phyloP scores from a whole-genome alignment of 352 stramenopile species.

The Pythium apleroticum region DNA sequence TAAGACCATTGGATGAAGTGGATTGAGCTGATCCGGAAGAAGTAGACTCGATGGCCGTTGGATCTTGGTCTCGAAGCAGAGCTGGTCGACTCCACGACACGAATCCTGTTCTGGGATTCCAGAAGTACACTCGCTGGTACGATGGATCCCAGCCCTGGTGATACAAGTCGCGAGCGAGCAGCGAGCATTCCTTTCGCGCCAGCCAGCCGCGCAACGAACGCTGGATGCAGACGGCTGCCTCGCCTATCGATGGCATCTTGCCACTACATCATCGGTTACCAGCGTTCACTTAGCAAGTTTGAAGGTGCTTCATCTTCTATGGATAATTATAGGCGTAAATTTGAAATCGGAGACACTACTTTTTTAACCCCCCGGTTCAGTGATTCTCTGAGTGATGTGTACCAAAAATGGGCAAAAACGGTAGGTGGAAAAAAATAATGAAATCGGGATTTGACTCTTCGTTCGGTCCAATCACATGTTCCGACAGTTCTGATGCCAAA shows the following conservation, averaged over 20 bases:
- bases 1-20: not conserved
- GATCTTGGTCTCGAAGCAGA: not conserved
- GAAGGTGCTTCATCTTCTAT: too few species aligned
- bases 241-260: not conserved
- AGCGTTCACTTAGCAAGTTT: too few species aligned
- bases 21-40: not conserved
- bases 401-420: too few species aligned
- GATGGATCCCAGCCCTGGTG: not conserved
- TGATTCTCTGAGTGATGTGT: too few species aligned
- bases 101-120: slow-evolving; percentile 1
- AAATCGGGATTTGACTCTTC: too few species aligned
- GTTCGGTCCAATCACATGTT: too few species aligned
- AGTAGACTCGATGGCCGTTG: not conserved
- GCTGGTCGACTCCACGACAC: not conserved
- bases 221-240: not conserved
- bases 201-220: slow-evolving; percentile 8
- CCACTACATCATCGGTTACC: too few species aligned
- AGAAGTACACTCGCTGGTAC: not conserved
- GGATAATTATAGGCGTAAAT: too few species aligned
- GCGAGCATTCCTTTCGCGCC: not conserved
- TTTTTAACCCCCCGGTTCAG: too few species aligned
- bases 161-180: slow-evolving; percentile 1
- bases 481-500: too few species aligned
- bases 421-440: too few species aligned
- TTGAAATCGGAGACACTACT: too few species aligned